Evolutionary conservation across 2,329 filamentous ascomycete species (phyloP).

Genomic region (Pseudogymnoascus sp.): DNA sequence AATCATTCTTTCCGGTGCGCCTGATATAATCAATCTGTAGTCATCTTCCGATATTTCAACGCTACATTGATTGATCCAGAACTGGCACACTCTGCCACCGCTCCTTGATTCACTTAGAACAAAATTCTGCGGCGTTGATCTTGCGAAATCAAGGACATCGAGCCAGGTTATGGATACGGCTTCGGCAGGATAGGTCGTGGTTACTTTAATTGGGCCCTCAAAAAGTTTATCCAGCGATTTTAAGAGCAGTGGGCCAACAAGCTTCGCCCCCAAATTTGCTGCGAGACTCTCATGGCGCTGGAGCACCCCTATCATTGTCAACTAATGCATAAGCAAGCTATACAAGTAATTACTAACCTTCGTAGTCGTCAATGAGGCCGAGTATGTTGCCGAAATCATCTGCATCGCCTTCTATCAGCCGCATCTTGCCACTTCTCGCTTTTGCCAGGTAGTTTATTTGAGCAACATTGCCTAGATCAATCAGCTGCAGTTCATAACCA

Average conservation of each 20-base stretch:
- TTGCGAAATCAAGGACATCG: constrained; percentile 78
- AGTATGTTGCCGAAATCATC: constrained; percentile 70
- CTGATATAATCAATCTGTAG: constrained; percentile 74
- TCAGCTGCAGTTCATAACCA: background rate
- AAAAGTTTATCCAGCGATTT: constrained; percentile 83
- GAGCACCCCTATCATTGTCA: constrained; percentile 51
- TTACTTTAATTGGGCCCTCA: constrained; percentile 60
- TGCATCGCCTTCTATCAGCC: constrained; percentile 44
- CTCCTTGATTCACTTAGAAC: constrained; percentile 60
- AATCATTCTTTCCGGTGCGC: constrained; percentile 74
- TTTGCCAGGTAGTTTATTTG: constrained; percentile 48
- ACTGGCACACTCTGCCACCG: constrained; percentile 67
- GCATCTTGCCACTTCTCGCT: constrained; percentile 37
- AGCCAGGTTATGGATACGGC: constrained; percentile 66
- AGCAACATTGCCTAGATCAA: constrained; percentile 22
- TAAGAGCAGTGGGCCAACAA: constrained; percentile 72
- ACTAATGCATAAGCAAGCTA: background rate
- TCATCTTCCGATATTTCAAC: constrained; percentile 86
- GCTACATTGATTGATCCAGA: constrained; percentile 70
- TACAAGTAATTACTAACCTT: constrained; percentile 38
- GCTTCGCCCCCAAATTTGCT: constrained; percentile 73
- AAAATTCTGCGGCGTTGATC: constrained; percentile 71
- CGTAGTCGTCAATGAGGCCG: constrained; percentile 68
- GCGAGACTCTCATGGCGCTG: constrained; percentile 82
- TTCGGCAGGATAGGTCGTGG: constrained; percentile 44